Base-by-base conservation (phyloP, 306 rosid genomes). In the Erythrophleum fordii region DNA sequence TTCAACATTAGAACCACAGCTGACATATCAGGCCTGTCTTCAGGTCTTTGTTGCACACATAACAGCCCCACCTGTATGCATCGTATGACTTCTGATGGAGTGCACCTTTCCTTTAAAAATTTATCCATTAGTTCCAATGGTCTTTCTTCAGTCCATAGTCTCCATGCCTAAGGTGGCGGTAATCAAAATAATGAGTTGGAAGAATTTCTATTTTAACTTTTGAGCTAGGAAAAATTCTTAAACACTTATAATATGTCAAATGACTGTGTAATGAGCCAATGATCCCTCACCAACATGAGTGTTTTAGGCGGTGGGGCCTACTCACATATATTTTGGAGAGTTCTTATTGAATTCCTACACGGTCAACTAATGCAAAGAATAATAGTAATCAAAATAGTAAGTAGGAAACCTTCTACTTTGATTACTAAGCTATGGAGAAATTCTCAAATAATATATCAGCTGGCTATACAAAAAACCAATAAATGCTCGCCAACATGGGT, bases 21-120 rank as follows among this genome's bases (percentile, higher is more conserved):
- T 25, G 85, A 49, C 82, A 82, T 82, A 55, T 42, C 67, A 11
- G 85, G 85, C 69, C 85, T 77, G 20, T 82, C 85, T 9, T 82
- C 74, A 35, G 75, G 31, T 41, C 58, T 62, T 5, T 77, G 73
- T 61, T 82, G 81, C 49, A 82, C 82, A 52, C 85, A 82, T 22
- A 82, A 22, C 0, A 83, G 51, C 16, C 80, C 79, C 10, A 78
- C 62, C 0, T 83, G 83, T 6, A 83, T 73, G 20, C 74, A 66
- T 45, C 86, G 20, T 55, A 78, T 11, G 3, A 58, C 59, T 11
- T 83, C 80, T 42, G 11, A 67, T 37, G 20, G 37, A 46, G 0
- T 11, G 0, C 11, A 4, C 9, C 2, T 28, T 14, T 46, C 37
- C 8, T 6, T 17, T 9, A 66, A 6, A 2, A 25, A 39, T 2